phyloP scores from a whole-genome alignment of 441 rosid genomes.

The Eruca vesicaria region DNA sequence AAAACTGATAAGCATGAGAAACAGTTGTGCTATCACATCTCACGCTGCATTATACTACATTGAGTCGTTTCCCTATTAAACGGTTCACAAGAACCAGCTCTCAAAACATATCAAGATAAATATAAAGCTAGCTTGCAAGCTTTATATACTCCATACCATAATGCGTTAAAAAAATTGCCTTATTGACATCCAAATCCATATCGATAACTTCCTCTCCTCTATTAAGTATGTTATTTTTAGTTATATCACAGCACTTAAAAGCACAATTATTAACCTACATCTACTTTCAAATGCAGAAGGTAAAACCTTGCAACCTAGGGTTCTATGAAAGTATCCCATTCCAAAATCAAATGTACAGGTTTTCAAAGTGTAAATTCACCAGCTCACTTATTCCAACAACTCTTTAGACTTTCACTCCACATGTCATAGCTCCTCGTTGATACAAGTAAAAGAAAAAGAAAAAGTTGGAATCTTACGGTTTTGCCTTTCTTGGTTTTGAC shows the following conservation, averaged over 20 bases:
- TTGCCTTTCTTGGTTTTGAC: conserved; percentile 50
- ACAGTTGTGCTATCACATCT: background rate
- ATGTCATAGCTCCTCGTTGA: background rate
- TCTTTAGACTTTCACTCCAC: background rate
- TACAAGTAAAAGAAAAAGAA: conserved; percentile 8
- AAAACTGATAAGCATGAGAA: conserved; percentile 7
- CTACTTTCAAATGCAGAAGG: background rate
- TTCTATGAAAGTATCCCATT: background rate
- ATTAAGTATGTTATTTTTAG: background rate
- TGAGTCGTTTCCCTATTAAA: conserved; percentile 16
- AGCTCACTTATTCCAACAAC: conserved; percentile 11
- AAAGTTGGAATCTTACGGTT: conserved; percentile 42
- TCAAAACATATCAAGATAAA: conserved; percentile 15
- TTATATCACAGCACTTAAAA: conserved; percentile 14
- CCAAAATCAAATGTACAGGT: background rate
- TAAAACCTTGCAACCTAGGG: background rate
- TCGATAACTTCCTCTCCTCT: background rate
- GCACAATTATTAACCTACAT: conserved; percentile 1
- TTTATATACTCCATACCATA: background rate
- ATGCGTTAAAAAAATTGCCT: background rate
- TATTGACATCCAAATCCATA: conserved; percentile 3
- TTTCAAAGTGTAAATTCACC: background rate
- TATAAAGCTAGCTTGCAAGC: background rate
- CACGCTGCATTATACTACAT: background rate
- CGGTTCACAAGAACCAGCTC: background rate